Conservation (phyloP, 176 grass and related monocot species). For the Aegilops bicornis region DNA sequence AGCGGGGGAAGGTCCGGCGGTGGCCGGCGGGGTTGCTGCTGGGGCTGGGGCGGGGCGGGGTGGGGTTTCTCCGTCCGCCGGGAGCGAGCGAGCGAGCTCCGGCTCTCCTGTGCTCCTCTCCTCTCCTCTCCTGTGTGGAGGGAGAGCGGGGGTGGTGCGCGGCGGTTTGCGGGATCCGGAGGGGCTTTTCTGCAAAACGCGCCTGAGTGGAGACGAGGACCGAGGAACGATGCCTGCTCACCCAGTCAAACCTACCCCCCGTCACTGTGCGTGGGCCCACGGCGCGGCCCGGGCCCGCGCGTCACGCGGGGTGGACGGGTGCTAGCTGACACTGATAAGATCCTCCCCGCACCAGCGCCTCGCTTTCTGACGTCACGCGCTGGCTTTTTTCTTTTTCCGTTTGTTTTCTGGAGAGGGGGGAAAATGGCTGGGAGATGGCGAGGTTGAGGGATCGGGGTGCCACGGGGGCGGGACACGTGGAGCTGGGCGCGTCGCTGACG, state of each 20-base stretch:
- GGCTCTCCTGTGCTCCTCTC: background rate
- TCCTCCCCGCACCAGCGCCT: background rate
- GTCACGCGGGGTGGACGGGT: background rate
- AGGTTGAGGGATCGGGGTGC: background rate
- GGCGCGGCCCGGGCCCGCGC: fast-evolving
- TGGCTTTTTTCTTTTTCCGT: background rate
- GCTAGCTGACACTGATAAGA: background rate
- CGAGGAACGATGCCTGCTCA: background rate
- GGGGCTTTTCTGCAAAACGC: constrained; percentile 4
- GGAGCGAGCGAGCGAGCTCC: background rate
- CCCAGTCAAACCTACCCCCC: fast-evolving
- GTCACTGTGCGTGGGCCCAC: background rate
- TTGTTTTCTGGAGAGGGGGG: background rate
- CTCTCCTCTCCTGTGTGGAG: constrained; percentile 7
- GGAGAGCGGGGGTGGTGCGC: constrained; percentile 2
- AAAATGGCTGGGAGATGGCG: background rate
- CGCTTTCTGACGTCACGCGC: background rate
- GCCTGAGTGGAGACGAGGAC: constrained; percentile 1
- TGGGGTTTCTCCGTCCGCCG: background rate
- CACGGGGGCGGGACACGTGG: constrained; percentile 17
- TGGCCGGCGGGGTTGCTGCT: background rate
- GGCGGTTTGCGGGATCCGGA: background rate
- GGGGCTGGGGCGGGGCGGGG: background rate
- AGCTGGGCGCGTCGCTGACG: background rate
- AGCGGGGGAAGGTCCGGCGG: background rate